Base-by-base conservation (phyloP, 139 green algal genomes). In the Coelastrella sp. region DNA sequence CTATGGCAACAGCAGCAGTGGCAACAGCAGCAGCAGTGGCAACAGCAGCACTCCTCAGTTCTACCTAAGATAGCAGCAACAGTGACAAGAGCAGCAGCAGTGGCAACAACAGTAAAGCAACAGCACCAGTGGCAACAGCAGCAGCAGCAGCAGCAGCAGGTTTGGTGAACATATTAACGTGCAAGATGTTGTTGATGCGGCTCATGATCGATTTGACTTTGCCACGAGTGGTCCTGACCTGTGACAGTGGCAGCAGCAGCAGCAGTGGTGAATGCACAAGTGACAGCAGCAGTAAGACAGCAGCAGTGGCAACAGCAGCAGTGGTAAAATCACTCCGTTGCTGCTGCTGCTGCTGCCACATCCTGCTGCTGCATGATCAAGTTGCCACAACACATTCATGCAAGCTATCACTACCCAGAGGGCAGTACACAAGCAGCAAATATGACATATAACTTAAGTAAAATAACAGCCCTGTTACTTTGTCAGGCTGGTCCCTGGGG, bases 171-270 rank as follows among this genome's bases (percentile, higher is more conserved):
- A n/a, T n/a, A n/a, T n/a, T n/a, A n/a, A n/a, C n/a, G n/a, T n/a
- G n/a, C n/a, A n/a, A n/a, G n/a, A 97, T 84, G n/a, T 60, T 75
- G 5, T 86, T 84, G 83, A 97, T 92, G 14, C 95, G 93, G 2
- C 86, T 83, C 32, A 94, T 88, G 0, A 97, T 47, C 0, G 90
- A 91, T 23, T 90, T 87, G 22, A 97, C 86, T 7, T 90, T 93
- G 3, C 58, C 89, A 16, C 93, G 90, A 3, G 94, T 90, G 0
- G 83, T 89, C 19, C 90, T 83, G 17, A 97, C 89, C 4, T 94
- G 77, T 7, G 7, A 19, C 19, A 14, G 20, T 59, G 73, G 47
- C 17, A 22, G 16, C 20, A 86, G 76, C 20, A 22, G n/a, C 57
- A n/a, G 57, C 4, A 20, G 22, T 0, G 54, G n/a, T n/a, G n/a